phyloP scores from a whole-genome alignment of 2,329 filamentous ascomycete species.

The Pestalotiopsis sp. region DNA sequence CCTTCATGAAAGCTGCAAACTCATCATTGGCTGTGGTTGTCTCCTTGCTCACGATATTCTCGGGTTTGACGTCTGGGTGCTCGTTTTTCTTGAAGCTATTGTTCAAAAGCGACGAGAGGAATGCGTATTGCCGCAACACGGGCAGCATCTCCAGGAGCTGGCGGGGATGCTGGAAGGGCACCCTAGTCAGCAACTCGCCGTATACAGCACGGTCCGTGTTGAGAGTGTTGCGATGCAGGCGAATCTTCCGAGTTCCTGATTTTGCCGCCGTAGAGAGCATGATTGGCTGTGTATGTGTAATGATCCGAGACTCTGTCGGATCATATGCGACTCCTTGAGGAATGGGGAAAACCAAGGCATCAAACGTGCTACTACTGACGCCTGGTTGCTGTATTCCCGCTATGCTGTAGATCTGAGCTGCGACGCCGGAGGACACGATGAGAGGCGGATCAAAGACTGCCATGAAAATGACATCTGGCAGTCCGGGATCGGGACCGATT shows the following conservation, averaged over 20 bases:
- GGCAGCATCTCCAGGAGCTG: constrained; percentile 78
- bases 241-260: neutral
- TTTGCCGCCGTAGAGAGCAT: constrained; percentile 31
- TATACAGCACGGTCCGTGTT: constrained; percentile 75
- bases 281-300: constrained; percentile 52
- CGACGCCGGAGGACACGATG: constrained; percentile 66
- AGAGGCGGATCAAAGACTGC: constrained; percentile 76
- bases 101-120: constrained; percentile 65
- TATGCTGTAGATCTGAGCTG: constrained; percentile 62
- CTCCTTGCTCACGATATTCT: constrained; percentile 20
- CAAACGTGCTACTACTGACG: constrained; percentile 48
- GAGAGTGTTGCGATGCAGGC: constrained; percentile 59
- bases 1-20: constrained; percentile 20
- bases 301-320: constrained; percentile 59
- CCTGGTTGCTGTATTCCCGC: constrained; percentile 49
- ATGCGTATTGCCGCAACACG: constrained; percentile 73
- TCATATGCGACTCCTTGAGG: constrained; percentile 51
- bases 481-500: constrained; percentile 48
- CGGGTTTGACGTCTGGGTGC: constrained; percentile 19
- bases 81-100: constrained; percentile 56
- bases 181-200: constrained; percentile 64
- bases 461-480: constrained; percentile 75
- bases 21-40: constrained; percentile 24
- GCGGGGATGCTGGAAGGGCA: constrained; percentile 78
- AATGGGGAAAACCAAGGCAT: constrained; percentile 60